A percentile compares a stretch with the other conserved stretches of the same genome.
phyloP scores from a whole-genome alignment of 768 basidiomycete species.

The Boletellus emodensis region DNA sequence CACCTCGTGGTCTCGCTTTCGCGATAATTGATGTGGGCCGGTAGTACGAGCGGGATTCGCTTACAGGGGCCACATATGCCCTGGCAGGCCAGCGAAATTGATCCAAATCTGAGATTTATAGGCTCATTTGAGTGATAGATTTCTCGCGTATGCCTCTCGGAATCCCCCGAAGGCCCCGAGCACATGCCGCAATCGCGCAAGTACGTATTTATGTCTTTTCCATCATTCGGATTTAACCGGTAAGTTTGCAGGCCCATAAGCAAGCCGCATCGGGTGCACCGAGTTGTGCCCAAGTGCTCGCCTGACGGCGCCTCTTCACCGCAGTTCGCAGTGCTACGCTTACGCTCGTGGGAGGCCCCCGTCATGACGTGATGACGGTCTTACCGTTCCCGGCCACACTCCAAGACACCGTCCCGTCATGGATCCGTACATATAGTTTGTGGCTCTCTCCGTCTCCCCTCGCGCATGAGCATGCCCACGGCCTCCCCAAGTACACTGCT shows the following conservation, averaged over 20 bases:
- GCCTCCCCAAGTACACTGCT: conserved; percentile 31
- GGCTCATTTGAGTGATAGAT: conserved; percentile 14
- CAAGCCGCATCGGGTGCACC: background rate
- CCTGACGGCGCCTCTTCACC: conserved; percentile 19
- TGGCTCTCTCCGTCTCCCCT: conserved; percentile 14
- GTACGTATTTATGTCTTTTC: conserved; percentile 13
- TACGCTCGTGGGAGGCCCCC: conserved; percentile 25
- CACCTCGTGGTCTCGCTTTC: background rate
- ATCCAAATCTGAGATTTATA: conserved; percentile 30
- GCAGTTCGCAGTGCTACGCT: conserved; percentile 12
- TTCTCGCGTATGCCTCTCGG: conserved; percentile 21
- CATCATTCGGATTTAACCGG: conserved; percentile 15
- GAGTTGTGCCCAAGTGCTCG: background rate
- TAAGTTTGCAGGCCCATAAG: conserved; percentile 3
- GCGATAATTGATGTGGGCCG: conserved; percentile 4
- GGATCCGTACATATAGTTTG: conserved; percentile 23
- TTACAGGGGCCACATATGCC: conserved; percentile 22
- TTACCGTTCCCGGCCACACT: conserved; percentile 25
- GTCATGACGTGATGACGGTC: conserved; percentile 27
- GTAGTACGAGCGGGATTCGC: conserved; percentile 5
- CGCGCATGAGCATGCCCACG: conserved; percentile 29
- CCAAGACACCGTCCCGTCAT: conserved; percentile 28
- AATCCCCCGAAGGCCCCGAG: conserved; percentile 19
- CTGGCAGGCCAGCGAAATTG: conserved; percentile 9
- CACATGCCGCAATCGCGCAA: conserved; percentile 15